These are phyloP conservation scores for Trichomonascaceae sp. DNA, from an alignment of 1,139 yeast species.

Conservation along the genomic window DNA sequence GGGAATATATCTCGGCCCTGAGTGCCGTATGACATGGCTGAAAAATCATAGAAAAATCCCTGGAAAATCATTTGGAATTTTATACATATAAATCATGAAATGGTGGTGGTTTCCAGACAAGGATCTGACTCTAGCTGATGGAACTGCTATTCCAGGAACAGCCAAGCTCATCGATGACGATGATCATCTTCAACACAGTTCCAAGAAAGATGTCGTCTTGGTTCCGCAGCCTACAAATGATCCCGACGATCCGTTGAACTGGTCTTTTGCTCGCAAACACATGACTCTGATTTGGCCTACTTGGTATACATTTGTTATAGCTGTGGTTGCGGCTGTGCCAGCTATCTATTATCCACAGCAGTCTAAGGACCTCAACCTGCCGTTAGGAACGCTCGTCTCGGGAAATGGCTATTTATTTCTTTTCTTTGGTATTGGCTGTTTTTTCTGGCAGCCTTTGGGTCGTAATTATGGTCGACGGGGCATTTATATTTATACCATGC, in stretches of 20 bases:
- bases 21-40: background rate
- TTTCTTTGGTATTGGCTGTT: constrained; percentile 46
- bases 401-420: constrained; percentile 48
- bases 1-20: background rate
- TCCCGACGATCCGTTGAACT: constrained; percentile 46
- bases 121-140: constrained; percentile 13
- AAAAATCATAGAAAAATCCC: background rate
- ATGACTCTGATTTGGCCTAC: constrained; percentile 27
- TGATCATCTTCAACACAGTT: constrained; percentile 24
- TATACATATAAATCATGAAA: background rate
- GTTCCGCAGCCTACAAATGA: constrained; percentile 43
- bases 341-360: constrained; percentile 13
- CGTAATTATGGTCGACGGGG: constrained; percentile 51
- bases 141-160: constrained; percentile 39
- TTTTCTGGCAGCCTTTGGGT: constrained; percentile 46
- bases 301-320: constrained; percentile 41
- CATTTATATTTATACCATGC: constrained; percentile 34
- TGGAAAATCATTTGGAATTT: background rate
- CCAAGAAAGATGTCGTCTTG: constrained; percentile 34
- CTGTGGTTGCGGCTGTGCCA: constrained; percentile 41
- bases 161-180: constrained; percentile 50
- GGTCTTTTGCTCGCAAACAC: constrained; percentile 38
- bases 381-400: constrained; percentile 39
- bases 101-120: constrained; percentile 9
- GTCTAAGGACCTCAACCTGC: constrained; percentile 35